Conservation (phyloP, 2,329 filamentous ascomycete species). For the Mycocentrospora acerina region DNA sequence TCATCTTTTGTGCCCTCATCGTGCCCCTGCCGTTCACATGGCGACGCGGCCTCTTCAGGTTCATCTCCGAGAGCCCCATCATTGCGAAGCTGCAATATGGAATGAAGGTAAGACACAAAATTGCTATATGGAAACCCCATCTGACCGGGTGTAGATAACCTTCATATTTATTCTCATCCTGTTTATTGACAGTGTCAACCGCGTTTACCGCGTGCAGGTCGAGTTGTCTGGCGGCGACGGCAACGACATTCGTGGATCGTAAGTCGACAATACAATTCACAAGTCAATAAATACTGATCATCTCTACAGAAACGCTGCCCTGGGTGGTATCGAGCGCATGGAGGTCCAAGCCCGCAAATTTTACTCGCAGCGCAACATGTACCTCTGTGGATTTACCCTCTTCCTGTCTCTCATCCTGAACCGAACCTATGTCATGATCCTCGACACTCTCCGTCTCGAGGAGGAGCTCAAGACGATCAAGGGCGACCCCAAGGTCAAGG, state of each 20-base stretch:
- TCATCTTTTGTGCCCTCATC: constrained; percentile 75
- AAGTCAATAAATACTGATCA: no score
- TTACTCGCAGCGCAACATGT: constrained; percentile 99
- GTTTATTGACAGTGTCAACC: constrained; percentile 94
- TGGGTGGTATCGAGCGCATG: constrained; percentile 86
- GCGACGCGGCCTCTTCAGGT: constrained; percentile 87
- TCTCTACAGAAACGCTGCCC: constrained; percentile 61
- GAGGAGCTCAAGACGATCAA: constrained; percentile 85
- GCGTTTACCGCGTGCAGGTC: constrained; percentile 93
- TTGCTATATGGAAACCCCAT: neutral
- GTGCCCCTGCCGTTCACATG: constrained; percentile 85
- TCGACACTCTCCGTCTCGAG: constrained; percentile 88
- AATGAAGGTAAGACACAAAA: constrained; percentile 65
- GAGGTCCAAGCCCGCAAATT: constrained; percentile 99
- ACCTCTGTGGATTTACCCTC: constrained; percentile 98
- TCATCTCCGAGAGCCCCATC: constrained; percentile 85
- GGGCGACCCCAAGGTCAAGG: constrained; percentile 61
- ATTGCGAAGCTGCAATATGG: constrained; percentile 96
- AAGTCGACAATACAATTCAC: no score
- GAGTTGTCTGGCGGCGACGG: constrained; percentile 77
- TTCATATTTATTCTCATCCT: constrained; percentile 99
- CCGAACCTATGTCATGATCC: constrained; percentile 97
- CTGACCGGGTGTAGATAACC: constrained; percentile 64
- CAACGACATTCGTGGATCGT: constrained; percentile 55
- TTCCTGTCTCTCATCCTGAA: constrained; percentile 99